Conservation (phyloP, 139 green algal species). For the Chlamydomonas eustigma region DNA sequence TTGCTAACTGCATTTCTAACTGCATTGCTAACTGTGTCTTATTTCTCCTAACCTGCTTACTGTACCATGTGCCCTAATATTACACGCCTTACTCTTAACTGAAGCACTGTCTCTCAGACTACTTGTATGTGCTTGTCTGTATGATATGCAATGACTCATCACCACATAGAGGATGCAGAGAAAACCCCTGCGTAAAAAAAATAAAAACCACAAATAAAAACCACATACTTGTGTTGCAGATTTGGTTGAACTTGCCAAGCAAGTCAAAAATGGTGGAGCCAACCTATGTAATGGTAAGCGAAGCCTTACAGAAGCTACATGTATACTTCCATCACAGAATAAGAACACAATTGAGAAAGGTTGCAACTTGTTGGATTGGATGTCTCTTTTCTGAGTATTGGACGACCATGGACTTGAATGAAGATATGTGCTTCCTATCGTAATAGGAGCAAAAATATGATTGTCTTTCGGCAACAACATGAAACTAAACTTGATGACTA, state of each 20-base stretch:
- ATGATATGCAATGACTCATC: too few species aligned
- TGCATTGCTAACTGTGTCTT: too few species aligned
- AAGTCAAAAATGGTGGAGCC: constrained; percentile 4
- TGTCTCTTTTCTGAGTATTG: not conserved
- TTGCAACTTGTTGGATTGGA: too few species aligned
- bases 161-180: too few species aligned
- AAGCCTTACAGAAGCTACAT: not conserved
- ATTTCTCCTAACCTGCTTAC: not conserved
- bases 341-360: too few species aligned
- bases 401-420: not conserved
- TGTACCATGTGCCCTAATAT: not conserved
- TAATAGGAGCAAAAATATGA: not conserved
- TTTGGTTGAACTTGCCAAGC: not conserved
- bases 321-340: not conserved
- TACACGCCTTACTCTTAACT: not conserved
- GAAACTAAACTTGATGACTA: not conserved
- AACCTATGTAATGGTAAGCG: constrained; percentile 1
- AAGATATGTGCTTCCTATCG: not conserved
- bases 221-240: not conserved
- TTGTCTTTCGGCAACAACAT: not conserved
- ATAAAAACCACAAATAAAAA: not conserved
- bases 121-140: not conserved
- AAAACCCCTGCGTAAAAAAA: too few species aligned
- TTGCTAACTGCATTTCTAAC: too few species aligned
- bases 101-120: not conserved